phyloP scores from a whole-genome alignment of 2,329 filamentous ascomycete genomes.

The Polytolypa hystricis region DNA sequence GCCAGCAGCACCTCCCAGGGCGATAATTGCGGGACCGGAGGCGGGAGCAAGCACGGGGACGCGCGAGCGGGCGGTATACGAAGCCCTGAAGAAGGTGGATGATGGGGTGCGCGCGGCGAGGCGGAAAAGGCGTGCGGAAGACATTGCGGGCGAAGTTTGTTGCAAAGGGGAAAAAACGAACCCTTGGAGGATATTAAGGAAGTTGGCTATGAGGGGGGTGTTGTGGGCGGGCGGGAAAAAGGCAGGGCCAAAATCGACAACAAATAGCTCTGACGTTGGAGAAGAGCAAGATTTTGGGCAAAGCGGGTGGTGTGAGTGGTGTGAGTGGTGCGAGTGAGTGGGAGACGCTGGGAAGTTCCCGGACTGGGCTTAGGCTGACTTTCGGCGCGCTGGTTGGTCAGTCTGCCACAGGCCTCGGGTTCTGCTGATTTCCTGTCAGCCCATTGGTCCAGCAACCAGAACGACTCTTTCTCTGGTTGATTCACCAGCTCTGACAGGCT shows the following conservation, averaged over 20 bases:
- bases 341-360: constrained; percentile 7
- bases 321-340: constrained; percentile 4
- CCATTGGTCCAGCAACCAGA: too few relatives aligned
- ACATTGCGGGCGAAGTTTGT: constrained; percentile 38
- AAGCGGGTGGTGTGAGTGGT: constrained; percentile 7
- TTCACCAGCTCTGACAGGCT: too few relatives aligned
- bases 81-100: constrained; percentile 52
- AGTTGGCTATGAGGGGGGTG: constrained; percentile 1
- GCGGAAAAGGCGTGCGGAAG: constrained; percentile 58
- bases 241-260: too few relatives aligned
- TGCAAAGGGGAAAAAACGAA: background rate
- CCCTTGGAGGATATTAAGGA: too few relatives aligned
- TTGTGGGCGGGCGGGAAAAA: background rate
- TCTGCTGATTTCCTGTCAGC: too few relatives aligned
- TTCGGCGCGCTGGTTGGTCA: too few relatives aligned
- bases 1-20: constrained; percentile 54
- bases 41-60: constrained; percentile 42
- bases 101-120: constrained; percentile 56
- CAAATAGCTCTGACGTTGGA: constrained; percentile 4
- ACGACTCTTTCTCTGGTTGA: too few relatives aligned
- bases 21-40: constrained; percentile 40
- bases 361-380: too few relatives aligned
- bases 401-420: too few relatives aligned
- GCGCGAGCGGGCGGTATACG: constrained; percentile 47
- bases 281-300: background rate